Evolutionary conservation across 495 filamentous ascomycete species (phyloP), one percentile per base, ranked within the genome.

Genomic region (Filosporella fistucella): DNA sequence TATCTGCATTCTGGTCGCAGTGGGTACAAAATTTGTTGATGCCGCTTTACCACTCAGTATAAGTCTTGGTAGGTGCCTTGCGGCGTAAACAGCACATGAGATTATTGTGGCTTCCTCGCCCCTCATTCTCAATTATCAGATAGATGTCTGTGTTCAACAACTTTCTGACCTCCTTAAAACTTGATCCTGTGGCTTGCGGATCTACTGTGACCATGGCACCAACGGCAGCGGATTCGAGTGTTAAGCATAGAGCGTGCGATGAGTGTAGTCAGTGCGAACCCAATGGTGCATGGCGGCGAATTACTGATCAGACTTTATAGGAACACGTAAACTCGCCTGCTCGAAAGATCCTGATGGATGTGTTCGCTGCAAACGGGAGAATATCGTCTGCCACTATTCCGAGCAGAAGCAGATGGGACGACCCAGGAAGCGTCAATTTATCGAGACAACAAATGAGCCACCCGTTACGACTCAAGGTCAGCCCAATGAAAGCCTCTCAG

Each of bases 331-430:
- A 58, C 68, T 84, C 23, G 80, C 77, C 32, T 84, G 79, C 58
- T 75, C 75, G 13, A 80, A 80, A 39, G 75, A 80, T 42, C 54
- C 60, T 6, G 64, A 69, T 39, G 77, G 77, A 37, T 84, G 80
- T 58, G 57, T 65, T 4, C 74, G 79, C 30, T 84, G 79, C 58
- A 67, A 63, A 35, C 59, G 66, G 17, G 78, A 84, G 49, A 63
- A 68, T 47, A 68, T 78, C 39, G 34, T 55, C 28, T 84, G 80
- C 60, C 63, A 72, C 54, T 84, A 81, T 57, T 82, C 79, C 4
- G 58, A 68, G 16, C 76, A 78, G 57, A 82, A 84, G 58, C 71
- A 66, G 17, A 84, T 84, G 79, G 79, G 80, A 14, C 59, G 80
- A 49, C 80, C 79, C 16, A 55, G 77, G 39, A 84, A 84, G 57